Conservation (phyloP, 495 filamentous ascomycete species). For the Pyrenula massariospora region DNA sequence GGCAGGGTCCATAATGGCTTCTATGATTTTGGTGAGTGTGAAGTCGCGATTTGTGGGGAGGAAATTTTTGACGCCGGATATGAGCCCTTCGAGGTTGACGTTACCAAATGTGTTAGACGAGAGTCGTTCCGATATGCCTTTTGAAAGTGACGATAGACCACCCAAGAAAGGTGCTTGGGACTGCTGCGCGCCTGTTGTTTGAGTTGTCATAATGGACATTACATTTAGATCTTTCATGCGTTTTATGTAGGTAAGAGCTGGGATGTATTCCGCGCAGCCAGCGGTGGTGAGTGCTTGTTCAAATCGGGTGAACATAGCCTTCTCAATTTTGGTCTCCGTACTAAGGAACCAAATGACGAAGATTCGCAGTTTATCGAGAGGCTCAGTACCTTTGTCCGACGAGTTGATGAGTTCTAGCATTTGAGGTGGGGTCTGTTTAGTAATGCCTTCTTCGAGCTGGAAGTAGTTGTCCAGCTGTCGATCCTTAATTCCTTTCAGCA, state of each 20-base stretch:
- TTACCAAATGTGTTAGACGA: constrained; percentile 72
- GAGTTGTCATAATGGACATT: constrained; percentile 97
- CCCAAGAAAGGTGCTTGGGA: constrained; percentile 60
- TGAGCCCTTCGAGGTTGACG: constrained; percentile 86
- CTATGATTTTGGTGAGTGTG: constrained; percentile 93
- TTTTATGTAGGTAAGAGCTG: constrained; percentile 72
- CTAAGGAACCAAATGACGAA: constrained; percentile 98
- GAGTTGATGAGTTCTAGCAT: constrained; percentile 82
- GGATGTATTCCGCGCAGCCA: constrained; percentile 52
- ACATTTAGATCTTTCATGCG: constrained; percentile 90
- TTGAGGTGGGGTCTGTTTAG: constrained; percentile 82
- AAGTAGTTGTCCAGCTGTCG: constrained; percentile 93
- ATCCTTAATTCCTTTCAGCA: constrained; percentile 84
- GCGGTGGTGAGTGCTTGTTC: constrained; percentile 71
- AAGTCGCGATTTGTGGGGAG: constrained; percentile 89
- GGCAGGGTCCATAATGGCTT: constrained; percentile 95
- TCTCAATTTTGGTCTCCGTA: constrained; percentile 77
- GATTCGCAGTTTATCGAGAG: constrained; percentile 77
- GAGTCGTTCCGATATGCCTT: constrained; percentile 81
- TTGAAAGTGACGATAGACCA: constrained; percentile 81
- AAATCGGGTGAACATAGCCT: constrained; percentile 73
- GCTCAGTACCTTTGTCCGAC: constrained; percentile 65
- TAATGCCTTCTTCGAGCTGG: constrained; percentile 88
- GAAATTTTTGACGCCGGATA: constrained; percentile 99
- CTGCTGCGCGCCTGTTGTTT: constrained; percentile 52